Conservation (phyloP, 768 basidiomycete species). For the Hygrophorus pudorinus region DNA sequence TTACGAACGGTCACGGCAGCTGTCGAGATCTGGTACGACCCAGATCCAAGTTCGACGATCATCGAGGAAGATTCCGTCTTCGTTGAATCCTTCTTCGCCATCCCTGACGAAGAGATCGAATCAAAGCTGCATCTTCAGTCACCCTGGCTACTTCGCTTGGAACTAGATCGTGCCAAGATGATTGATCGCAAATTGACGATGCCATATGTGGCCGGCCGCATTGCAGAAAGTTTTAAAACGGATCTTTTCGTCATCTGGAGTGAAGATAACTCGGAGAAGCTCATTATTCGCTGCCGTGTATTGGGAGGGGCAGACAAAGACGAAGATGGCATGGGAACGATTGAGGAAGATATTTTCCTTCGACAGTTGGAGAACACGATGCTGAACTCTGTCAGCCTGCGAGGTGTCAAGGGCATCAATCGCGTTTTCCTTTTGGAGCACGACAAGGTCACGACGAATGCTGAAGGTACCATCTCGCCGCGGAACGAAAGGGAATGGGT, state of each 20-base stretch:
- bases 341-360: conserved; percentile 94
- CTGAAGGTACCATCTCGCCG: conserved; percentile 56
- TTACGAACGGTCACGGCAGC: conserved; percentile 89
- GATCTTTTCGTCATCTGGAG: conserved; percentile 98
- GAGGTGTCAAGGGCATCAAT: conserved; percentile 85
- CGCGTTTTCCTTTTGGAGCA: conserved; percentile 91
- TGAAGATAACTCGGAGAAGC: conserved; percentile 96
- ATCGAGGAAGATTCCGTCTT: conserved; percentile 95
- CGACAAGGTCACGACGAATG: conserved; percentile 58
- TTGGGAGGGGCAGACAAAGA: conserved; percentile 78
- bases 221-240: conserved; percentile 89
- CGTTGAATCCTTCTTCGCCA: conserved; percentile 98
- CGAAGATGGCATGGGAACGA: conserved; percentile 60
- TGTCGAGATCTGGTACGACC: conserved; percentile 98
- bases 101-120: conserved; percentile 95
- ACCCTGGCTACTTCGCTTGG: conserved; percentile 94
- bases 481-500: conserved; percentile 84
- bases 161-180: conserved; percentile 95
- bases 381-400: conserved; percentile 89
- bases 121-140: conserved; percentile 86
- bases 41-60: conserved; percentile 81
- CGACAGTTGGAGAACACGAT: conserved; percentile 94
- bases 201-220: conserved; percentile 87
- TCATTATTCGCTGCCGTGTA: conserved; percentile 94
- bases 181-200: conserved; percentile 94